phyloP scores from a whole-genome alignment of 23 red algal species.

The Gracilariopsis chorda region DNA sequence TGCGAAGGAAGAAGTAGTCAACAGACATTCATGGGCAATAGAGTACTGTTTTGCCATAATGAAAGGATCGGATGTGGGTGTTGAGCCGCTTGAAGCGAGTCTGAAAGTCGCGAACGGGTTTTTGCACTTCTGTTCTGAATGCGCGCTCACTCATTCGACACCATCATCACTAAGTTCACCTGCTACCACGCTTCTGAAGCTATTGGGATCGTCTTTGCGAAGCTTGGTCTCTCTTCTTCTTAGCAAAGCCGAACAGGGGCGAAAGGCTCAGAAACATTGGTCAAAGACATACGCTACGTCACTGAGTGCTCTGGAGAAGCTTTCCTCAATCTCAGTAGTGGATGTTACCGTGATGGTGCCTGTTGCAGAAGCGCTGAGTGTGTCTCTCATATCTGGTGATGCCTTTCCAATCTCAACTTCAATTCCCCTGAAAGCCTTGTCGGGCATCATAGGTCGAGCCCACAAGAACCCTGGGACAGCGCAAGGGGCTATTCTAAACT shows the following conservation, averaged over 20 bases:
- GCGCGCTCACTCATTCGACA: not conserved
- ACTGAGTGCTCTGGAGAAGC: not conserved
- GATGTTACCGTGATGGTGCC: not conserved
- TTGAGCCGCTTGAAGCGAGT: not conserved
- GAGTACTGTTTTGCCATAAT: constrained; percentile 21
- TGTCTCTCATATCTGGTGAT: not conserved
- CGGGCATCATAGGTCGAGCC: not conserved
- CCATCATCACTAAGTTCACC: not conserved
- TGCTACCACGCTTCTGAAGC: not conserved
- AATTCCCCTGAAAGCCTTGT: not conserved
- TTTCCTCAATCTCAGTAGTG: not conserved
- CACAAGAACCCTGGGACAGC: not conserved
- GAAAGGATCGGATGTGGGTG: not conserved
- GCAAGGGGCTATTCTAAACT: not conserved
- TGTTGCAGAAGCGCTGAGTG: constrained; percentile 2
- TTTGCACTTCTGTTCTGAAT: not conserved
- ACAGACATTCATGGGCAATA: constrained; percentile 28
- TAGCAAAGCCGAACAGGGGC: not conserved
- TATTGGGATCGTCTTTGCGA: not conserved
- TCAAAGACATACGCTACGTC: not conserved
- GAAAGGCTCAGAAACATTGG: not conserved
- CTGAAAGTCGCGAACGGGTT: not conserved
- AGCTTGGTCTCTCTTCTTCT: not conserved
- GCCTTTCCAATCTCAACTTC: not conserved
- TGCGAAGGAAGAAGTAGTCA: not conserved